Conservation (phyloP, 176 grass and related monocot species). For the Carex myosuroides region DNA sequence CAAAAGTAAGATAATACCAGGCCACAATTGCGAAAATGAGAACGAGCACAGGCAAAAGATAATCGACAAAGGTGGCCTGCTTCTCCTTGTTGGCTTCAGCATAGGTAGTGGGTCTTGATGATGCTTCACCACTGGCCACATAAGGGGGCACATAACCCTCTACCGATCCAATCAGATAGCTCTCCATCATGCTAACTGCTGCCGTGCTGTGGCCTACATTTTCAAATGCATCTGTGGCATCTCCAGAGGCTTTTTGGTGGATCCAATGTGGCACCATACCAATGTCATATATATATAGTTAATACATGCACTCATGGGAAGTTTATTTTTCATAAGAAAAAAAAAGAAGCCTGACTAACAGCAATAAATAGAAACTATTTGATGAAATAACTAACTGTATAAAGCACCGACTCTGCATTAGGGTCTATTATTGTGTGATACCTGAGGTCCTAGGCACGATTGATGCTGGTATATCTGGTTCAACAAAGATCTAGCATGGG, state of each 20-base stretch:
- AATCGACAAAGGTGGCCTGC: constrained; percentile 48
- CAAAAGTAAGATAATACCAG: constrained; percentile 76
- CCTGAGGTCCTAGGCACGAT: not conserved
- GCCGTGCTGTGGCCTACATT: constrained; percentile 73
- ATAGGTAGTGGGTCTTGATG: not conserved
- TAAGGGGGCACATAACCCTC: constrained; percentile 23
- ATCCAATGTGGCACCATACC: not conserved
- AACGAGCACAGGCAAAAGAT: constrained; percentile 52
- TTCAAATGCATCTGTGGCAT: constrained; percentile 68
- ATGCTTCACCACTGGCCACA: not conserved
- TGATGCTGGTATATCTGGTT: not conserved
- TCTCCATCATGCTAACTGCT: constrained; percentile 64
- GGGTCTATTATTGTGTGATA: not conserved
- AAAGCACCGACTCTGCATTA: not conserved
- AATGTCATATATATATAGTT: not conserved
- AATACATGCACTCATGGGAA: not conserved
- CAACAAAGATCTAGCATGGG: not conserved
- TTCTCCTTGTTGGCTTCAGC: constrained; percentile 29
- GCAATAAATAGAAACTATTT: not conserved
- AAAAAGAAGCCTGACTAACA: not conserved
- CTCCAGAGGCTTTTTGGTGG: constrained; percentile 40
- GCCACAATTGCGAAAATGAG: constrained; percentile 52
- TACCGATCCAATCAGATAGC: constrained; percentile 49
- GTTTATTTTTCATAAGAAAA: not conserved
- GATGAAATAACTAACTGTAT: not conserved